Evolutionary conservation across 331 rosid species (phyloP), one percentile per base, ranked within the genome.

Genomic region (Malus hybrid): DNA sequence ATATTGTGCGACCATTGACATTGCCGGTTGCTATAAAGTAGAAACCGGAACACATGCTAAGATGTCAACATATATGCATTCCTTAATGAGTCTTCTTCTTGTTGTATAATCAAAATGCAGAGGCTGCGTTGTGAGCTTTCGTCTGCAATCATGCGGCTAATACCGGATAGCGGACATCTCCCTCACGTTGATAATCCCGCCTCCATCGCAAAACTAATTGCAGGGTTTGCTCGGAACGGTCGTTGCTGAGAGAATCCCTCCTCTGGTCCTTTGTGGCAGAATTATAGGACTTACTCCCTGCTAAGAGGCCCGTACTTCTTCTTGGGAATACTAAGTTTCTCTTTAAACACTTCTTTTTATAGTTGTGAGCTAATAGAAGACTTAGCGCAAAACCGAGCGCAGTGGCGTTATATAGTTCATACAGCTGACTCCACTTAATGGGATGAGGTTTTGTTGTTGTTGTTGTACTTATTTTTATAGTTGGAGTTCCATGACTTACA

Each of bases 161-260:
- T 87, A 34, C 72, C 85, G 0, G 86, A 83, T 11, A 63, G 78
- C 27, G 89, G 89, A 10, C 91, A 87, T 79, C 86, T 87, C 28
- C 86, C 87, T 62, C 91, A 87, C 39, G 89, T 85, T 1, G 89
- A 87, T 48, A 81, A 71, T 29, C 86, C 86, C 44, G 22, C 44
- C 12, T 68, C 78, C 10, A 85, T 85, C 15, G 81, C 83, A 9
- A 77, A 76, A 76, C 75, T 87, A 34, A 83, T 87, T 15, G 62
- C 69, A 16, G 72, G 42, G 63, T 87, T 85, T 74, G 82, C 77
- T 44, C 60, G 16, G 29, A 75, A 56, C 14, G 82, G 33, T 66
- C 1, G 11, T 12, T 39, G 32, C n/a, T 75, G 72, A 77, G 57
- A 34, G 31, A 18, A 20, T 42, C 13, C 46, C 13, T 0, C 46